These are phyloP conservation scores for Colletotrichum simmondsii DNA, from an alignment of 2,329 filamentous ascomycete genomes.

Conservation along the genomic window DNA sequence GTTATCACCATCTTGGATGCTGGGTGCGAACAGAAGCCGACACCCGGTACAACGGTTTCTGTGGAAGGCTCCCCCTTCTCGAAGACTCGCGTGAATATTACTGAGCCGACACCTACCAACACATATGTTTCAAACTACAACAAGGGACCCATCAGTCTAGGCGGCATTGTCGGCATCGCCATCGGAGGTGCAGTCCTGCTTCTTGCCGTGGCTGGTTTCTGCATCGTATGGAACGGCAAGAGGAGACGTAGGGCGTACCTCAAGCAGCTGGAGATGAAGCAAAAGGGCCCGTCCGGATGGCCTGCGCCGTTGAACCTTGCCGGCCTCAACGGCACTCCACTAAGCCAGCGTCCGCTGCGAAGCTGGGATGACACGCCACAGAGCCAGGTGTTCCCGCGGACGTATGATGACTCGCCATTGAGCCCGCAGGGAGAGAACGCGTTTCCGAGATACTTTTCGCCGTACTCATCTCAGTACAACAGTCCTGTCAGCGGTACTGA, in stretches of 20 bases:
- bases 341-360: constrained; percentile 44
- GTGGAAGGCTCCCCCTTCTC: constrained; percentile 66
- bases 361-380: constrained; percentile 67
- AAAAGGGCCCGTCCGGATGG: constrained; percentile 53
- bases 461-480: constrained; percentile 66
- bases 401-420: constrained; percentile 49
- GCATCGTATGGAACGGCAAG: constrained; percentile 67
- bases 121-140: constrained; percentile 53
- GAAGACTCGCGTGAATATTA: constrained; percentile 57
- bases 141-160: constrained; percentile 59
- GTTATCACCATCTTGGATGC: constrained; percentile 64
- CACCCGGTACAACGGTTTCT: constrained; percentile 57
- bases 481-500: constrained; percentile 59
- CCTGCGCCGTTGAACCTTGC: constrained; percentile 45
- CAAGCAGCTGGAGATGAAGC: constrained; percentile 52
- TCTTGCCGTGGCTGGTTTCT: constrained; percentile 60
- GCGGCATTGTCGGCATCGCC: constrained; percentile 68
- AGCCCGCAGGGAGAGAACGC: constrained; percentile 53
- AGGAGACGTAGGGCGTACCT: constrained; percentile 65
- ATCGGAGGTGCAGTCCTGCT: constrained; percentile 61
- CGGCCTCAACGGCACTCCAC: constrained; percentile 38
- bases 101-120: constrained; percentile 56
- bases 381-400: constrained; percentile 46
- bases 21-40: constrained; percentile 65
- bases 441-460: constrained; percentile 64